Evolutionary conservation across 169 alveolate species (phyloP).

Genomic region (Perkinsus olseni): DNA sequence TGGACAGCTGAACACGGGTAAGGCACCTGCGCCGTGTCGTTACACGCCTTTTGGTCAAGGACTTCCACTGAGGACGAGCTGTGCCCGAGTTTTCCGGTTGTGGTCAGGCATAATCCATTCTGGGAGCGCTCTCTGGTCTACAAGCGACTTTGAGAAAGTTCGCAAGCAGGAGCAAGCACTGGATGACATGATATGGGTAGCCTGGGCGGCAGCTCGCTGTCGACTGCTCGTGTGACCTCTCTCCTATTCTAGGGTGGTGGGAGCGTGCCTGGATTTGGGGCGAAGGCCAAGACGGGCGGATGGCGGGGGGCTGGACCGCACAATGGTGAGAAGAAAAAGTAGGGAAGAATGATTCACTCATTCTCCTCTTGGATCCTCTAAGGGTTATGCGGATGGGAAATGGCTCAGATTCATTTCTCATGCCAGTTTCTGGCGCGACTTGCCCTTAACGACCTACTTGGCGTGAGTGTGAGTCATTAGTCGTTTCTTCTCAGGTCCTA

Average conservation of each 20-base stretch:
- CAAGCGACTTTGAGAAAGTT: neutral
- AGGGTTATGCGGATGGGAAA: too few species aligned
- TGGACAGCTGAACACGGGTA: neutral
- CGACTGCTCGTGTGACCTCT: neutral
- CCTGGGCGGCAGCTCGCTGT: neutral
- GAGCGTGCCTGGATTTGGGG: neutral
- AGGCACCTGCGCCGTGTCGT: neutral
- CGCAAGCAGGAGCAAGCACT: neutral
- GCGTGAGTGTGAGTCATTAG: too few species aligned
- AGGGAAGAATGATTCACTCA: too few species aligned
- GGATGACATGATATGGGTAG: neutral
- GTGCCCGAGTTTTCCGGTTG: neutral
- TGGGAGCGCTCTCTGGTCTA: neutral
- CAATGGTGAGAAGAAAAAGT: too few species aligned
- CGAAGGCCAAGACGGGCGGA: too few species aligned
- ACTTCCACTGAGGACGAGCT: neutral
- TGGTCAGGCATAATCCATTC: neutral
- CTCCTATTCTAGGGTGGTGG: neutral
- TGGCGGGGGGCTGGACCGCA: too few species aligned
- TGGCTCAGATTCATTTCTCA: too few species aligned
- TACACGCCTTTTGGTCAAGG: too few species aligned
- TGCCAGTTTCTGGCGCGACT: too few species aligned
- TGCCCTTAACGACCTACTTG: too few species aligned
- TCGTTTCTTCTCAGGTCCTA: too few species aligned
- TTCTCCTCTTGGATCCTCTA: too few species aligned